Evolutionary conservation across 2,329 filamentous ascomycete genomes (phyloP), one percentile per base, ranked within the genome.

Genomic region (Fusarium sororula): DNA sequence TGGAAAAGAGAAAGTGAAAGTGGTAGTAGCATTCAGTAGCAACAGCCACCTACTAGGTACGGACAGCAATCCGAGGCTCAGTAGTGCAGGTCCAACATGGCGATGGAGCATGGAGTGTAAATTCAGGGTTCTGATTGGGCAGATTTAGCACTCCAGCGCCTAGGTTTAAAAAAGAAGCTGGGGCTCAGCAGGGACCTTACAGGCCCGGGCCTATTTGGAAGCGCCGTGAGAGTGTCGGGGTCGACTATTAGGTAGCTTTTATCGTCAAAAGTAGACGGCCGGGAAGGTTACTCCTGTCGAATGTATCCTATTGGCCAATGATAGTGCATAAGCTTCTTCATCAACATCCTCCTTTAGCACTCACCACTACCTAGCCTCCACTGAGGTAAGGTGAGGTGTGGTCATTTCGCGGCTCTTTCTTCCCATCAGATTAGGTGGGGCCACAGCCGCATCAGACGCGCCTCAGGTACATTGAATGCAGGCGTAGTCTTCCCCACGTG

Each of bases 391-490:
- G 24, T 28, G 55, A 58, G 22, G 32, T 74, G 75, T 74, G 58
- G 74, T 78, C 63, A 59, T 59, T 68, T 64, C 65, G 74, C 72
- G 74, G 76, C 74, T 78, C 76, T 77, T 60, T 58, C 60, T 63
- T 65, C 54, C 65, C 37, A 54, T 39, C 32, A 48, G 20, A 53
- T 41, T 44, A 55, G 72, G 73, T 71, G 73, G 72, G 65, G 63
- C 67, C 45, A 66, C 72, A 76, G 75, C 75, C 76, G 76, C 75
- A 78, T 76, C 63, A 66, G 62, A 72, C 74, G 71, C 72, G 76
- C 69, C 56, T 68, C 63, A 41, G 64, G 63, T 78, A 78, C 76
- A 54, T 69, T 68, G 41, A 20, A 58, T 50, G 28, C 28, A 45
- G 50, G 38, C 48, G 24, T 53, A 56, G 39, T 38, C 62, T 62